Percentiles rank a stretch among this genome's conserved stretches.
Evolutionary conservation across 176 grass and related monocot genomes (phyloP).

Genomic region (Microstegium vimineum): DNA sequence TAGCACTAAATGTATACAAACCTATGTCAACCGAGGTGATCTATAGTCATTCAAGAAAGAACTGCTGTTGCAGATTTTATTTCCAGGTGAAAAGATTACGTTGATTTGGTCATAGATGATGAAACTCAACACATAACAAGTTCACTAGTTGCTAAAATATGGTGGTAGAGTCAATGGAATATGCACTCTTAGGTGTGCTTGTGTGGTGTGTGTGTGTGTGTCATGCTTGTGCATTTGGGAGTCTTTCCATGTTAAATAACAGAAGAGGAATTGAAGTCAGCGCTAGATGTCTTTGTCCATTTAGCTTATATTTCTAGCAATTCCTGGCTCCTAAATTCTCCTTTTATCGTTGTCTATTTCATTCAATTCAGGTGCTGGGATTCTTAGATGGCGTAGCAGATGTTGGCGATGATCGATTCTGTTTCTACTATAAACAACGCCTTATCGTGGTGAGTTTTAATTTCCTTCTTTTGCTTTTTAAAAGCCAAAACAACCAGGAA

Average conservation of each 20-base stretch:
- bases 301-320: background rate
- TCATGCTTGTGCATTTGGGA: background rate
- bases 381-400: constrained; percentile 24
- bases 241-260: background rate
- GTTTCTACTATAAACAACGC: constrained; percentile 32
- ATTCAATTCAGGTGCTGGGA: constrained; percentile 24
- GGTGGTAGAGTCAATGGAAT: background rate
- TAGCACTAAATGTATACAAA: background rate
- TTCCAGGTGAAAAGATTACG: background rate
- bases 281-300: background rate
- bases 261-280: background rate
- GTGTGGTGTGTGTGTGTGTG: background rate
- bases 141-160: background rate
- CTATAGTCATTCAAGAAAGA: background rate
- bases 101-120: background rate
- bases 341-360: background rate
- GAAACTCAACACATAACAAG: background rate
- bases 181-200: background rate
- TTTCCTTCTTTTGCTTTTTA: background rate
- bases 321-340: background rate
- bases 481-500: background rate
- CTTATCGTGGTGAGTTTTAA: constrained; percentile 29
- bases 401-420: constrained; percentile 4
- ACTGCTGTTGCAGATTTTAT: background rate
- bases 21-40: background rate